Evolutionary conservation across 371 early-diverging fungal species (phyloP).

Genomic region (Lichtheimia ramosa): DNA sequence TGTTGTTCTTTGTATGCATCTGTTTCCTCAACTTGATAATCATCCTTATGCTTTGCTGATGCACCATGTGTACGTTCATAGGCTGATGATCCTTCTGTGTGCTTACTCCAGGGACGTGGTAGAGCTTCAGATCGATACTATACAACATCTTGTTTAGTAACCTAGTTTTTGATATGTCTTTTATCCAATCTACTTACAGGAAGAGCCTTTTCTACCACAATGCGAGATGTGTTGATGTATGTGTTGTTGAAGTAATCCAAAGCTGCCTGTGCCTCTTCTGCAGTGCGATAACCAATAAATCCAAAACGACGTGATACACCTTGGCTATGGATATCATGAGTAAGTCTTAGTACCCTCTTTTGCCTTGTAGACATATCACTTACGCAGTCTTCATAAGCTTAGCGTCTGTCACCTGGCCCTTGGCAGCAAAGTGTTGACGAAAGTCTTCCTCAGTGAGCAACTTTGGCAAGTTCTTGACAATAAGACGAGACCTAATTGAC

Average conservation of each 20-base stretch:
- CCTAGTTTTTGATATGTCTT: too few species aligned
- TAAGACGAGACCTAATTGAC: conserved; percentile 59
- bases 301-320: conserved; percentile 89
- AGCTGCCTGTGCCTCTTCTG: conserved; percentile 82
- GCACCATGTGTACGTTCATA: conserved; percentile 33
- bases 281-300: conserved; percentile 88
- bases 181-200: conserved; percentile 46
- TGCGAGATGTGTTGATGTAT: conserved; percentile 87
- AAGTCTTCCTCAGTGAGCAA: conserved; percentile 82
- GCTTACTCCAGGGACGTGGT: conserved; percentile 90
- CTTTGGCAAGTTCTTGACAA: conserved; percentile 94
- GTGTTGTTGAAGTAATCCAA: conserved; percentile 85
- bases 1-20: conserved; percentile 39
- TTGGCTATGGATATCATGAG: conserved; percentile 36
- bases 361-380: conserved; percentile 12
- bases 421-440: conserved; percentile 80
- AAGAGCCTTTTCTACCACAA: conserved; percentile 86
- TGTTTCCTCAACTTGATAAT: conserved; percentile 44
- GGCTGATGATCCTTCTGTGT: conserved; percentile 79
- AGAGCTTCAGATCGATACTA: conserved; percentile 73
- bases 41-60: conserved; percentile 30
- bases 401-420: conserved; percentile 90
- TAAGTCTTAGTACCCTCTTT: not conserved
- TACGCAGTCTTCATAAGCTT: conserved; percentile 84
- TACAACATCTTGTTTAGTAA: too few species aligned